Conservation (phyloP, 2,329 filamentous ascomycete species). For the Achaetomium macrosporum region DNA sequence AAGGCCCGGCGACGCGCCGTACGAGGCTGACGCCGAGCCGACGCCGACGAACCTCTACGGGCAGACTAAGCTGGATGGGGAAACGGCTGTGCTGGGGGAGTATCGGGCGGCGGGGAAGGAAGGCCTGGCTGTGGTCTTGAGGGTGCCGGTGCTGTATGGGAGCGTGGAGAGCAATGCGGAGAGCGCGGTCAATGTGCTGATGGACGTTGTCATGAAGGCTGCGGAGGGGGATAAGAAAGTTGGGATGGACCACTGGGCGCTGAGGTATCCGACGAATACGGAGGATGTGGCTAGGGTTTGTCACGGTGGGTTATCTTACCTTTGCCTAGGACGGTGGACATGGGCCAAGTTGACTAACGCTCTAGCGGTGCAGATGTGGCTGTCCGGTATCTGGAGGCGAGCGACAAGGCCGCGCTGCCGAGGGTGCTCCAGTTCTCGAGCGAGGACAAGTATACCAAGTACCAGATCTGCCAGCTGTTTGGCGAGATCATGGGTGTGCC, state of each 20-base stretch:
- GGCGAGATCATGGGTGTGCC: slow-evolving; percentile 73
- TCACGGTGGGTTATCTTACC: slow-evolving; percentile 43
- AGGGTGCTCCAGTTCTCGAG: slow-evolving; percentile 76
- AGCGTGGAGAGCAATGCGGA: slow-evolving; percentile 63
- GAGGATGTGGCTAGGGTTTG: slow-evolving; percentile 79
- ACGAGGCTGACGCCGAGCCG: slow-evolving; percentile 58
- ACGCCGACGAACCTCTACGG: slow-evolving; percentile 72
- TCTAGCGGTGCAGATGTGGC: slow-evolving; percentile 55
- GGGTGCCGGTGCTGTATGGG: slow-evolving; percentile 82
- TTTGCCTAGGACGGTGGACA: not conserved
- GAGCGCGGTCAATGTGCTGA: slow-evolving; percentile 75
- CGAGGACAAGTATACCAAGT: slow-evolving; percentile 83
- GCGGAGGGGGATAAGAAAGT: slow-evolving; percentile 58
- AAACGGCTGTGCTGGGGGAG: slow-evolving; percentile 59
- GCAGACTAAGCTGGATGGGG: slow-evolving; percentile 55
- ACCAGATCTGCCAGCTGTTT: slow-evolving; percentile 75
- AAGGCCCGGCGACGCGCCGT: slow-evolving; percentile 73
- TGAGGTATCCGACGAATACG: slow-evolving; percentile 83
- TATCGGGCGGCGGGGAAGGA: slow-evolving; percentile 43
- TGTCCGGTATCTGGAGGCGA: slow-evolving; percentile 55
- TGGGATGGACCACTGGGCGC: slow-evolving; percentile 80
- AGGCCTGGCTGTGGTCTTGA: slow-evolving; percentile 61
- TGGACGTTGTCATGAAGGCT: slow-evolving; percentile 70
- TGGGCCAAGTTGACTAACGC: not conserved
- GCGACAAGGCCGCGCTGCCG: slow-evolving; percentile 52